phyloP scores from a whole-genome alignment of 1,284 basidiomycete species.

The Hymenochaete sp. region DNA sequence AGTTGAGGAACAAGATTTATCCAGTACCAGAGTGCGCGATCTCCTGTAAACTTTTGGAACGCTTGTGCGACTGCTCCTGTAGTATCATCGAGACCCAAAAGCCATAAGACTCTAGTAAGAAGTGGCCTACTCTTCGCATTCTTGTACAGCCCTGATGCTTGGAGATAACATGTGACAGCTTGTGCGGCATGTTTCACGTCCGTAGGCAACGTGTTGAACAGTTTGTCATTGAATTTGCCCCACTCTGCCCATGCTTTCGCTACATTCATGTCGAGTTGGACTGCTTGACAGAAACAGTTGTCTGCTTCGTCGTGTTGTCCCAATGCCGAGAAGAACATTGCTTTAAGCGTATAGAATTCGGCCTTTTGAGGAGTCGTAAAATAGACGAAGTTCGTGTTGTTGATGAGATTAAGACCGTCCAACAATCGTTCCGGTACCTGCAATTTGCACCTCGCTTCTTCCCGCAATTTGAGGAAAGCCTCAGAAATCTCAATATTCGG shows the following conservation, averaged over 20 bases:
- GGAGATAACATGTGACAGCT: conserved; percentile 96
- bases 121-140: conserved; percentile 89
- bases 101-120: conserved; percentile 89
- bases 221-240: conserved; percentile 90
- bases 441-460: conserved; percentile 99
- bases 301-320: conserved; percentile 88
- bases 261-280: conserved; percentile 91
- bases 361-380: conserved; percentile 94
- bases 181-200: conserved; percentile 77
- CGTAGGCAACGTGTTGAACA: conserved; percentile 78
- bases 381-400: conserved; percentile 99
- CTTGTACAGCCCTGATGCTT: conserved; percentile 95
- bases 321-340: conserved; percentile 94
- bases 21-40: conserved; percentile 98
- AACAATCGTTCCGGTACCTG: conserved; percentile 91
- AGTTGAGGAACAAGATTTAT: conserved; percentile 96
- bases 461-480: conserved; percentile 96
- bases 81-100: conserved; percentile 89
- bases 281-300: conserved; percentile 87
- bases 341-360: conserved; percentile 99
- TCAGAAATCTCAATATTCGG: conserved; percentile 99
- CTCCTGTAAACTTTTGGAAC: conserved; percentile 96
- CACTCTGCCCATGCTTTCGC: conserved; percentile 99
- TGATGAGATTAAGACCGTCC: conserved; percentile 95
- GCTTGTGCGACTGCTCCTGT: conserved; percentile 73